Percentiles rank a stretch among this genome's conserved stretches.
Conservation (phyloP, 2,329 filamentous ascomycete species). For the Aureobasidium sp. region DNA sequence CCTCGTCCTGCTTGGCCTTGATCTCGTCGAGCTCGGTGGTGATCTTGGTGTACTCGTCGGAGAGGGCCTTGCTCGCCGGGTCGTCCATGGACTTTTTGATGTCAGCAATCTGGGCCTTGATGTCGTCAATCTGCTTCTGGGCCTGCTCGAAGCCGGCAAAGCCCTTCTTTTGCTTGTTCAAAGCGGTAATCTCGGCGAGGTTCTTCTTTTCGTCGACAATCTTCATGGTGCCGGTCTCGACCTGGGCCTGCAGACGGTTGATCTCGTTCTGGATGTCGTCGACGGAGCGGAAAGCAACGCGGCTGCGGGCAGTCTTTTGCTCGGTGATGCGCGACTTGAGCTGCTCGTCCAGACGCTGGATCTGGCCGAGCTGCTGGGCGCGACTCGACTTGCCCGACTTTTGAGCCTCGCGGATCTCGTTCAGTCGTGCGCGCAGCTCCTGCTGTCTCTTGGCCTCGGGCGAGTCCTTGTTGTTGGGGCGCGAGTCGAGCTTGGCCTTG, state of each 20-base stretch:
- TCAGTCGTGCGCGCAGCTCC: slow-evolving; percentile 75
- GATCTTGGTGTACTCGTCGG: slow-evolving; percentile 76
- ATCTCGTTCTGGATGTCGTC: slow-evolving; percentile 87
- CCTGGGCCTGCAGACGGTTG: slow-evolving; percentile 69
- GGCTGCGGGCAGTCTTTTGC: slow-evolving; percentile 76
- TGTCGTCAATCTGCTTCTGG: slow-evolving; percentile 82
- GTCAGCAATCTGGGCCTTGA: slow-evolving; percentile 80
- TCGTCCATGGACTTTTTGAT: slow-evolving; percentile 86
- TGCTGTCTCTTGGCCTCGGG: slow-evolving; percentile 75
- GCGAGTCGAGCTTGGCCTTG: slow-evolving; percentile 82
- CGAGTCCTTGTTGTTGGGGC: slow-evolving; percentile 74
- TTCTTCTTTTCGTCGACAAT: slow-evolving; percentile 97
- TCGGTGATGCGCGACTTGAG: slow-evolving; percentile 78
- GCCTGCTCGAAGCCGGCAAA: slow-evolving; percentile 77
- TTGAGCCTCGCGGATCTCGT: slow-evolving; percentile 81
- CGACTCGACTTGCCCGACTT: slow-evolving; percentile 78
- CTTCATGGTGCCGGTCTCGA: slow-evolving; percentile 86
- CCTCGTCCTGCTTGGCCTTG: slow-evolving; percentile 86
- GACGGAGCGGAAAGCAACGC: slow-evolving; percentile 75
- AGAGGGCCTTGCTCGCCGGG: slow-evolving; percentile 81
- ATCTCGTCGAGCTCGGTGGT: slow-evolving; percentile 83
- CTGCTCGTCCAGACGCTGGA: slow-evolving; percentile 85
- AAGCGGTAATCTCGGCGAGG: slow-evolving; percentile 69
- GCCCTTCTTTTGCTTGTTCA: slow-evolving; percentile 86
- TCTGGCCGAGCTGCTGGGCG: slow-evolving; percentile 72